Evolutionary conservation across 179 eudicot genomes (phyloP).

Genomic region (Gypsophila paniculata): DNA sequence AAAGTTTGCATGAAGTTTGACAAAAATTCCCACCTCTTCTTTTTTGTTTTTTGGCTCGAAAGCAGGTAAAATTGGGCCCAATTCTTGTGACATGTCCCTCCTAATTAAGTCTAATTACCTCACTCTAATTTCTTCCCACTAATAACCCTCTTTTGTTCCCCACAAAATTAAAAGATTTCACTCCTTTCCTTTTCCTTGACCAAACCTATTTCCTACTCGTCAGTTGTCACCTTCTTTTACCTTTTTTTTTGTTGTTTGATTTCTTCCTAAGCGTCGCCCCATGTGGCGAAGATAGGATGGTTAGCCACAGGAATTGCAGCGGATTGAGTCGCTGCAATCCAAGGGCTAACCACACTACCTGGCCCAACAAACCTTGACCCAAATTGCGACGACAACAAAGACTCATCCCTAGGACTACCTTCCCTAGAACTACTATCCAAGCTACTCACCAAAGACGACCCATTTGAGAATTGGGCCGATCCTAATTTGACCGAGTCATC

Average conservation of each 20-base stretch:
- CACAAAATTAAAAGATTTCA: slow-evolving; percentile 21
- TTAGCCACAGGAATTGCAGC: slow-evolving; percentile 44
- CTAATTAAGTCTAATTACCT: slow-evolving; percentile 27
- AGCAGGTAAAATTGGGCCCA: slow-evolving; percentile 19
- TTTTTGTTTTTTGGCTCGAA: slow-evolving; percentile 15
- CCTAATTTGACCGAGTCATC: slow-evolving; percentile 22
- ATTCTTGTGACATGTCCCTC: slow-evolving; percentile 8
- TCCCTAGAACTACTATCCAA: slow-evolving; percentile 72
- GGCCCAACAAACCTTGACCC: slow-evolving; percentile 19
- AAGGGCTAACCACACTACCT: slow-evolving; percentile 22
- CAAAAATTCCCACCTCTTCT: slow-evolving; percentile 27
- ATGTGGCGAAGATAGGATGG: slow-evolving; percentile 67
- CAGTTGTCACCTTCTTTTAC: not conserved
- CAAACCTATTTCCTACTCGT: slow-evolving; percentile 14
- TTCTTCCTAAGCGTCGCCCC: slow-evolving; percentile 44
- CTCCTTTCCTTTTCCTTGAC: slow-evolving; percentile 18
- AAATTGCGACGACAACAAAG: slow-evolving; percentile 17
- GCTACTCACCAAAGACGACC: slow-evolving; percentile 65
- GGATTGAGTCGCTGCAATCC: slow-evolving; percentile 45
- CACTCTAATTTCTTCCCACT: slow-evolving; percentile 31
- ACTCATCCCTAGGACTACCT: slow-evolving; percentile 49
- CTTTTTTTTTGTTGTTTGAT: not conserved
- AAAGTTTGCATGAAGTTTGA: slow-evolving; percentile 32
- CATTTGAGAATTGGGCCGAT: slow-evolving; percentile 40
- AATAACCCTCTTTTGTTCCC: slow-evolving; percentile 29